Conservation (phyloP, 2,329 filamentous ascomycete genomes). For the Colletotrichum chlorophyti region DNA sequence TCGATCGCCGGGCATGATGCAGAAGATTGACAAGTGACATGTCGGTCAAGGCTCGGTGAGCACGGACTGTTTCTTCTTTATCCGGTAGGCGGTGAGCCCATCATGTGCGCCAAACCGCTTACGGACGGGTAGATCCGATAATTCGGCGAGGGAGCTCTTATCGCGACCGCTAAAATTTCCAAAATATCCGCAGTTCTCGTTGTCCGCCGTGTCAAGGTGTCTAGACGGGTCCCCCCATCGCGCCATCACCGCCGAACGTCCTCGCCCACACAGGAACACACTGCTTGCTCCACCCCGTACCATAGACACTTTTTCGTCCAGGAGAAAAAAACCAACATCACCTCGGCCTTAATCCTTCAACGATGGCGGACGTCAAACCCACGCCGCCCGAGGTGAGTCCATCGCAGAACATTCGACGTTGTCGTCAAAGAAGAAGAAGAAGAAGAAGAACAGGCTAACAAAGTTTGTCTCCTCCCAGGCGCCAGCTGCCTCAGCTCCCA, state of each 20-base stretch:
- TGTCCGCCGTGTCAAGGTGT: no score
- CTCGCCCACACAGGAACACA: no score
- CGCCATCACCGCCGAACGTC: no score
- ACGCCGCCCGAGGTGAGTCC: slow-evolving; percentile 29
- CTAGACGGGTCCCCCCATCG: no score
- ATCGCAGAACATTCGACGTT: no score
- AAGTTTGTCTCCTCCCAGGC: slow-evolving; percentile 6
- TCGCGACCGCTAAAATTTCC: slow-evolving; percentile 28
- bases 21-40: no score
- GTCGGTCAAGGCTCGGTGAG: not conserved
- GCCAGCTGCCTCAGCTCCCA: not conserved
- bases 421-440: no score
- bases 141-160: slow-evolving; percentile 27
- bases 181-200: not conserved
- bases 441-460: no score
- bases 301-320: no score
- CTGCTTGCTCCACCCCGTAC: not conserved
- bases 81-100: slow-evolving; percentile 2
- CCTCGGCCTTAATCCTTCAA: no score
- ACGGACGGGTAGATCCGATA: slow-evolving; percentile 22
- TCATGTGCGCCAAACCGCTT: not conserved
- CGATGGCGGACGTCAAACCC: slow-evolving; percentile 34
- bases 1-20: no score
- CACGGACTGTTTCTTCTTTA: not conserved
- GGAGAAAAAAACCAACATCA: no score